These are phyloP conservation scores for Straminergon stramineum DNA, from an alignment of 225 moss, liverwort and hornwort species.

Conservation along the genomic window DNA sequence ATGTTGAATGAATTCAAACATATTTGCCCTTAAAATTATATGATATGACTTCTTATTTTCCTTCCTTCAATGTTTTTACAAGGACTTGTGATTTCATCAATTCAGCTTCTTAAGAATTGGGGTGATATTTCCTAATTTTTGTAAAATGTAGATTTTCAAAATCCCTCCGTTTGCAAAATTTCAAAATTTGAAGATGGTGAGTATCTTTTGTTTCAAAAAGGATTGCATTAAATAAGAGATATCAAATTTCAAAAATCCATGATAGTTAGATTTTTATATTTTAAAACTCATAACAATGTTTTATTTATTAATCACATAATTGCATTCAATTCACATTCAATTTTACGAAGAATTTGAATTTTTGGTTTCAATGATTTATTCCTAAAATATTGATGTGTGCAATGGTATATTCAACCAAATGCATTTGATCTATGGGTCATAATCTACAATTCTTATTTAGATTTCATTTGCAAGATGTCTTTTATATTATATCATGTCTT, in stretches of 20 bases:
- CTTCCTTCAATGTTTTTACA: not conserved
- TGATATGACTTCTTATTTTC: not conserved
- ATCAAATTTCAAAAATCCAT: not conserved
- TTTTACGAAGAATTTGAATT: not conserved
- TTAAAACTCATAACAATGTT: accelerated
- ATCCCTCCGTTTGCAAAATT: not conserved
- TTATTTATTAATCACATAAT: not conserved
- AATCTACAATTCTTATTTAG: not conserved
- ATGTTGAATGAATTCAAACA: not conserved
- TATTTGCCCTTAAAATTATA: not conserved
- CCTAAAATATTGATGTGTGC: not conserved
- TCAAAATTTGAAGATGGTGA: not conserved
- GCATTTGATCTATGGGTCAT: not conserved
- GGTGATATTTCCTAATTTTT: not conserved
- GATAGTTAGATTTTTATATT: not conserved
- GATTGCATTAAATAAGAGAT: not conserved
- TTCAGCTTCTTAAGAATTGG: not conserved
- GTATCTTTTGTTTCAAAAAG: not conserved
- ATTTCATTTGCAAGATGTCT: not conserved
- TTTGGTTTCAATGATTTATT: not conserved
- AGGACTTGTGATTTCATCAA: not conserved
- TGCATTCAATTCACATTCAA: not conserved
- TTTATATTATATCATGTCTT: no score
- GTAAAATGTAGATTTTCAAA: not conserved
- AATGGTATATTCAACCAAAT: not conserved